Evolutionary conservation across 2,329 filamentous ascomycete species (phyloP).

Genomic region (Trichoderma hamatum): DNA sequence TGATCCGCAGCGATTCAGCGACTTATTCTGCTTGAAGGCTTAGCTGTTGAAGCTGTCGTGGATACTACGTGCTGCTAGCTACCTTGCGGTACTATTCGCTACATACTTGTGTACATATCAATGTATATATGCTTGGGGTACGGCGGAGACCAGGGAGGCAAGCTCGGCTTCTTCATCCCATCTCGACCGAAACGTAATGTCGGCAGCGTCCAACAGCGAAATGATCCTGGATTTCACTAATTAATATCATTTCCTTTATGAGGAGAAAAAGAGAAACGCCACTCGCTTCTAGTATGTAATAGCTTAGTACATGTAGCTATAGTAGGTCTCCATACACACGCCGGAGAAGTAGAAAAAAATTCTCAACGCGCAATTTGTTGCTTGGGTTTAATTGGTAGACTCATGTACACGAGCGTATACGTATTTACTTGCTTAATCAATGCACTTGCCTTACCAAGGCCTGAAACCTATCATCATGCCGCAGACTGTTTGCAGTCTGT

Average conservation of each 20-base stretch:
- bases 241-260: background rate
- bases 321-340: background rate
- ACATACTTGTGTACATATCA: background rate
- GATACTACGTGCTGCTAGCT: background rate
- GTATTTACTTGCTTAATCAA: background rate
- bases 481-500: conserved; percentile 8
- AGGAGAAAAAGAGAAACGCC: background rate
- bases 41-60: conserved; percentile 21
- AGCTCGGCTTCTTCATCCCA: background rate
- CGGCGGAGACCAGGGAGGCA: background rate
- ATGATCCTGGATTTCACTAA: background rate
- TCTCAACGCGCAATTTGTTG: conserved; percentile 8
- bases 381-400: background rate
- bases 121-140: background rate
- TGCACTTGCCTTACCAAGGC: background rate
- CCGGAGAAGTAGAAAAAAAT: background rate
- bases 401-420: background rate
- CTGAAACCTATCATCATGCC: background rate
- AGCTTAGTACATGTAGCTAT: background rate
- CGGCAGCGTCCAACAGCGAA: background rate
- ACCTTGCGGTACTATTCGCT: background rate
- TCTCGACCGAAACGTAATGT: background rate
- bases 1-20: conserved; percentile 34
- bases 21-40: conserved; percentile 36
- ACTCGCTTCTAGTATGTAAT: background rate